Conservation (phyloP, 2,329 filamentous ascomycete genomes). For the Escovopsis sp. region DNA sequence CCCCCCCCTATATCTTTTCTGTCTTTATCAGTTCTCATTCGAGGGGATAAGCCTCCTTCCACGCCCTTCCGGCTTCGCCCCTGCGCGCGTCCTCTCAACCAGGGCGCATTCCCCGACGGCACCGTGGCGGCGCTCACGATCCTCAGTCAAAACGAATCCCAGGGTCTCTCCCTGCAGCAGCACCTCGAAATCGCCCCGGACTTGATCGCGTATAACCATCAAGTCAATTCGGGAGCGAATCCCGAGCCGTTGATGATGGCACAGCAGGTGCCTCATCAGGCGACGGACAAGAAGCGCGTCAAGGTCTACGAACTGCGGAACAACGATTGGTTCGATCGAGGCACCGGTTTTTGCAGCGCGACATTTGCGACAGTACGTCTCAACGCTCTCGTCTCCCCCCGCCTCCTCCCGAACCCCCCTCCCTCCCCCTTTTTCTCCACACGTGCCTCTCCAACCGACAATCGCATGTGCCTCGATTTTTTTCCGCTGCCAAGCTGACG, state of each 20-base stretch:
- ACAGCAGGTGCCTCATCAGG: slow-evolving; percentile 54
- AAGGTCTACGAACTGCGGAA: slow-evolving; percentile 98
- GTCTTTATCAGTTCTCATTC: too few species aligned
- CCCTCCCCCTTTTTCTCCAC: not conserved
- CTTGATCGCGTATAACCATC: slow-evolving; percentile 33
- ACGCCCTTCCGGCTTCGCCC: not conserved
- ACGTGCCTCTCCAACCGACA: too few species aligned
- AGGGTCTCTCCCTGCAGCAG: slow-evolving; percentile 43
- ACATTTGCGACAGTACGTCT: slow-evolving; percentile 53
- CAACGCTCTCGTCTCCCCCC: slow-evolving; percentile 3
- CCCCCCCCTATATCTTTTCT: not conserved
- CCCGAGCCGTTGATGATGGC: slow-evolving; percentile 53
- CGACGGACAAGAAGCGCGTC: slow-evolving; percentile 60
- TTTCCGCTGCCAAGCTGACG: not conserved
- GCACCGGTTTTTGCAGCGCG: slow-evolving; percentile 87
- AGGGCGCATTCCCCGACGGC: slow-evolving; percentile 17
- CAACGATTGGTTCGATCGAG: slow-evolving; percentile 98
- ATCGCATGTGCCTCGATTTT: too few species aligned
- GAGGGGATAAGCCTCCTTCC: too few species aligned
- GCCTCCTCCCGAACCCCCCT: not conserved
- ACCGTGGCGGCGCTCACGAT: slow-evolving; percentile 43
- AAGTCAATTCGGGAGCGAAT: slow-evolving; percentile 35
- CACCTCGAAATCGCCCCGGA: slow-evolving; percentile 41
- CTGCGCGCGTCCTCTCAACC: slow-evolving; percentile 5
- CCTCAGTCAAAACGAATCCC: slow-evolving; percentile 33